phyloP scores from a whole-genome alignment of 495 filamentous ascomycete genomes.

The Penicillium ochrochloron region DNA sequence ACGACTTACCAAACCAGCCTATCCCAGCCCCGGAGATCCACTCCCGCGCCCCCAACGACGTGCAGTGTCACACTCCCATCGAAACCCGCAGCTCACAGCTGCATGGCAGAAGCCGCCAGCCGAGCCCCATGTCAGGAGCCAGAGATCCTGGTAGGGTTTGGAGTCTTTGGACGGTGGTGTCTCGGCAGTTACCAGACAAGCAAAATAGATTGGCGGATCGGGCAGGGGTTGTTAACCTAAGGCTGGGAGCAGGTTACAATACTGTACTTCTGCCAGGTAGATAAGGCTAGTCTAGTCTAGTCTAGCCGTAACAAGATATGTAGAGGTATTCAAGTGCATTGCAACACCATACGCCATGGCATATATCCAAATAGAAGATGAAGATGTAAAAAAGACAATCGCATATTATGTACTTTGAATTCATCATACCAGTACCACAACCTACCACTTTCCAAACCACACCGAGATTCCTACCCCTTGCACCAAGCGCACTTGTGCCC shows the following conservation, averaged over 20 bases:
- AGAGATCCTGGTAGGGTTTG: background rate
- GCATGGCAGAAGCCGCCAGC: conserved; percentile 26
- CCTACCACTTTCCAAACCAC: background rate
- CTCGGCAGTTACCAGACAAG: conserved; percentile 16
- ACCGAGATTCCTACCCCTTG: background rate
- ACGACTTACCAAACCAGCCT: background rate
- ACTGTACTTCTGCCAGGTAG: background rate
- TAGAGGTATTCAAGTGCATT: background rate
- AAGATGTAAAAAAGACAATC: background rate
- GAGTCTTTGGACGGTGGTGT: conserved; percentile 16
- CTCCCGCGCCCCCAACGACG: background rate
- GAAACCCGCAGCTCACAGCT: conserved; percentile 17
- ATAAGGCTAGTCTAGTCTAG: background rate
- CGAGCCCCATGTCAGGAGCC: conserved; percentile 17
- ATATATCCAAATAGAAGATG: background rate
- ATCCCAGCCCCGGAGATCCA: background rate
- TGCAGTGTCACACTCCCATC: conserved; percentile 8
- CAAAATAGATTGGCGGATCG: conserved; percentile 2
- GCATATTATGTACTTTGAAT: conserved; percentile 1
- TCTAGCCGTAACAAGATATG: background rate
- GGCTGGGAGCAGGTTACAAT: background rate
- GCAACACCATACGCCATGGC: background rate
- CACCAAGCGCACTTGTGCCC: conserved; percentile 10
- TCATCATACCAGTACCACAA: background rate
- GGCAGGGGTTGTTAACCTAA: background rate